Evolutionary conservation across 495 filamentous ascomycete genomes (phyloP).

Genomic region (Penicillium argentinense): DNA sequence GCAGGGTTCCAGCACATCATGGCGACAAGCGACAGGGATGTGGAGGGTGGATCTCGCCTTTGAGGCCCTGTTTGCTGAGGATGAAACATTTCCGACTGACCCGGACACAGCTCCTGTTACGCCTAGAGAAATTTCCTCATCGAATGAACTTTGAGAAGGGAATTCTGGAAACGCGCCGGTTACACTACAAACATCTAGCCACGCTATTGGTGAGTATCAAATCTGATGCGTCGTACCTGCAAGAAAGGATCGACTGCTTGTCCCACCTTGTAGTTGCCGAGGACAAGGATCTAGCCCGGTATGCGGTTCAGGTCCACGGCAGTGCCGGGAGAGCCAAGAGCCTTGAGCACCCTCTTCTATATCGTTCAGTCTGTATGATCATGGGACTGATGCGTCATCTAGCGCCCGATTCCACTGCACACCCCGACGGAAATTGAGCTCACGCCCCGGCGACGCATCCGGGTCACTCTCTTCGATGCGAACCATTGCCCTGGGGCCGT

Average conservation of each 20-base stretch:
- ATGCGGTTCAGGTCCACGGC: too few species aligned
- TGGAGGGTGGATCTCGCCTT: not conserved
- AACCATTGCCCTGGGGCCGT: constrained; percentile 92
- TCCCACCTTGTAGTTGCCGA: too few species aligned
- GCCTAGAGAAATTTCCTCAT: constrained; percentile 73
- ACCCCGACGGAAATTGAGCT: constrained; percentile 80
- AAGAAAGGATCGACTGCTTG: too few species aligned
- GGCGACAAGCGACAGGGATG: not conserved
- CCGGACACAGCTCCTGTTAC: constrained; percentile 55
- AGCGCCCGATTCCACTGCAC: constrained; percentile 82
- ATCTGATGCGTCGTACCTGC: not conserved
- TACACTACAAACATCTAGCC: constrained; percentile 72
- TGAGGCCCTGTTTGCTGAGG: not conserved
- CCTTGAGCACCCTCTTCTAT: too few species aligned
- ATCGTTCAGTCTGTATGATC: too few species aligned
- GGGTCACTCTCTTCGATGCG: constrained; percentile 84
- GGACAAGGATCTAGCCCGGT: too few species aligned
- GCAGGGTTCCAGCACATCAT: not conserved
- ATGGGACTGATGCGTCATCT: too few species aligned
- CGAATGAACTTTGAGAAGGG: constrained; percentile 76
- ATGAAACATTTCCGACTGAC: constrained; percentile 4
- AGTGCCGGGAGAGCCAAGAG: too few species aligned
- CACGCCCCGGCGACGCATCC: constrained; percentile 61
- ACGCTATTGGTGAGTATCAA: constrained; percentile 56
- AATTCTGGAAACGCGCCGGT: constrained; percentile 68